Evolutionary conservation across 1,284 basidiomycete genomes (phyloP).

Genomic region (Inonotus obliquus): DNA sequence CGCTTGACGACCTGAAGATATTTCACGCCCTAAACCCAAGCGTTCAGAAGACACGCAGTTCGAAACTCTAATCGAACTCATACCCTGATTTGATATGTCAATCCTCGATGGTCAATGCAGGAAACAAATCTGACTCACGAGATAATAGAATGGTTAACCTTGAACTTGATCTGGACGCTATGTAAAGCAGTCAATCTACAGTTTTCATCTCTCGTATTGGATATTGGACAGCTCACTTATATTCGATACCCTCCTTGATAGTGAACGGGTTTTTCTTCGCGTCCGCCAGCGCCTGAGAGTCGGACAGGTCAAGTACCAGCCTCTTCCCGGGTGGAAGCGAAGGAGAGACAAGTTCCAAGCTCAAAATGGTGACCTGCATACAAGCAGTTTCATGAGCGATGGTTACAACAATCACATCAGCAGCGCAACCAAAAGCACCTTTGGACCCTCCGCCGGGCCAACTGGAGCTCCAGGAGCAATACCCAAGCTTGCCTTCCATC

Average conservation of each 20-base stretch:
- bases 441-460: constrained; percentile 48
- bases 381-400: background rate
- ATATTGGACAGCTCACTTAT: constrained; percentile 47
- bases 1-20: constrained; percentile 86
- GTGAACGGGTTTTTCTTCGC: constrained; percentile 67
- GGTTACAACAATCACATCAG: constrained; percentile 1
- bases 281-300: constrained; percentile 41
- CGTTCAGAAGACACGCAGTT: constrained; percentile 10
- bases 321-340: constrained; percentile 61
- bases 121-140: constrained; percentile 46
- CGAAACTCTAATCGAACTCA: background rate
- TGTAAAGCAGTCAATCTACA: background rate
- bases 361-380: constrained; percentile 59
- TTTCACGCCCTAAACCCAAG: constrained; percentile 58
- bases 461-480: constrained; percentile 52
- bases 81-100: background rate
- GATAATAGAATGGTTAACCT: constrained; percentile 80
- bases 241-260: constrained; percentile 84
- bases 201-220: background rate
- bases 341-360: constrained; percentile 64
- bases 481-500: constrained; percentile 90
- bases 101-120: background rate
- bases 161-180: constrained; percentile 76
- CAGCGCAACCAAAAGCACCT: constrained; percentile 38
- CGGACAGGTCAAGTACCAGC: constrained; percentile 52